Evolutionary conservation across 1,284 basidiomycete genomes (phyloP).

Genomic region (Cutaneotrichosporon mucoides): DNA sequence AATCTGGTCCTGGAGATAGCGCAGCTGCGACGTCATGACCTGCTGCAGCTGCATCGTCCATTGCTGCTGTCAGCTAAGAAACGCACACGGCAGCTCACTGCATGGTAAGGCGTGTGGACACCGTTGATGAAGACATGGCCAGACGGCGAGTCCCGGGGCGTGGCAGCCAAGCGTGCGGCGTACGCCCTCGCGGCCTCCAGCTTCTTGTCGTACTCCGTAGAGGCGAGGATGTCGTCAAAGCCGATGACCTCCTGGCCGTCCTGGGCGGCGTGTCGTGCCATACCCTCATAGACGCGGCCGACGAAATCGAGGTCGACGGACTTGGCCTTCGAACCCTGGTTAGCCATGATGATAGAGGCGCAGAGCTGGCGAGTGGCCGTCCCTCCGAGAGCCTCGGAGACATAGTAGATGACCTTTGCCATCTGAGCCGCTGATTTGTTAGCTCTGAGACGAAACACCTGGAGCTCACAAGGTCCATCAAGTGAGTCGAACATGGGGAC

Average conservation of each 20-base stretch:
- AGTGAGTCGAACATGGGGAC: conserved; percentile 59
- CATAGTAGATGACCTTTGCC: conserved; percentile 67
- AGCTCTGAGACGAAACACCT: too few species aligned
- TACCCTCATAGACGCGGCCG: conserved; percentile 28
- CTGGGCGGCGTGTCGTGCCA: not conserved
- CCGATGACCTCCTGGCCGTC: conserved; percentile 13
- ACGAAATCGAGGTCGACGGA: conserved; percentile 26
- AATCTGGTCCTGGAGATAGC: conserved; percentile 45
- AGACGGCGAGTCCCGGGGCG: conserved; percentile 22
- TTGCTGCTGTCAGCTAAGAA: conserved; percentile 51
- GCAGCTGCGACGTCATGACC: conserved; percentile 60
- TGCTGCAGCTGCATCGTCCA: conserved; percentile 57
- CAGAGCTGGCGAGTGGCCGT: conserved; percentile 62
- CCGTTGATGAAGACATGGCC: conserved; percentile 76
- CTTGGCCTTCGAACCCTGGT: not conserved
- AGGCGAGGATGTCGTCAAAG: conserved; percentile 48
- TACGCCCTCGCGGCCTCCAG: conserved; percentile 27
- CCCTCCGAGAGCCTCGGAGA: conserved; percentile 62
- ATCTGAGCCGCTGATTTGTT: conserved; percentile 58
- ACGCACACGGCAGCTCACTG: conserved; percentile 54
- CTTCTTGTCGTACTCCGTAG: conserved; percentile 33
- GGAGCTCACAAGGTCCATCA: conserved; percentile 46
- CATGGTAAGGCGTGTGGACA: conserved; percentile 65
- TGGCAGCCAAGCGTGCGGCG: conserved; percentile 32
- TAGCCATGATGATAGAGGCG: conserved; percentile 12